These are phyloP conservation scores for Salix suchowensis DNA, from an alignment of 345 rosid genomes.

Conservation along the genomic window DNA sequence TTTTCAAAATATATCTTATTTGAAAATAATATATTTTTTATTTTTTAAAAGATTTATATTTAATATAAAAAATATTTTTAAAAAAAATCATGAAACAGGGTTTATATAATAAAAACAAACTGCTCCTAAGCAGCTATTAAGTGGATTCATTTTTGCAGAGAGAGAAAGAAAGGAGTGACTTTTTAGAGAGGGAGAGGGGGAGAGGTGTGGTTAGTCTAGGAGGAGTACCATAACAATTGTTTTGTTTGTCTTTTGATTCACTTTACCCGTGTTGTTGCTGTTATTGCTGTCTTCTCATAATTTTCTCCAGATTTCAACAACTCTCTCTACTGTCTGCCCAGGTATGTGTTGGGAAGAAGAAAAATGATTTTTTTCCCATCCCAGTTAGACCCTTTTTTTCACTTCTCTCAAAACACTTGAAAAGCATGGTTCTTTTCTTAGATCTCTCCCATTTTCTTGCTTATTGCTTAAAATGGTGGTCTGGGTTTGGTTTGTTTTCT, in stretches of 20 bases:
- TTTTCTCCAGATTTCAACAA: constrained; percentile 29
- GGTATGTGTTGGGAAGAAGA: constrained; percentile 12
- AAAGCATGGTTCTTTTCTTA: constrained; percentile 13
- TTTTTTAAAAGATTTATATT: too few relatives aligned
- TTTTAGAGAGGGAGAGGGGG: constrained; percentile 11
- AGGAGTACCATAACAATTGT: not conserved
- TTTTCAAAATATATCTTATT: too few relatives aligned
- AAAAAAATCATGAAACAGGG: too few relatives aligned
- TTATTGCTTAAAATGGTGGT: constrained; percentile 18
- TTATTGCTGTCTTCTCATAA: constrained; percentile 14
- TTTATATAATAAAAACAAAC: not conserved
- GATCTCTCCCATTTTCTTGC: constrained; percentile 37
- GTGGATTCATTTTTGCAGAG: not conserved
- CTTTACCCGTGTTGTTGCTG: constrained; percentile 11
- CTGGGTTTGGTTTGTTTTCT: constrained; percentile 22
- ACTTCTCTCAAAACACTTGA: not conserved
- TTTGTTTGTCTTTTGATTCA: constrained; percentile 13
- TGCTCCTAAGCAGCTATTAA: not conserved
- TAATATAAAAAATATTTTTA: too few relatives aligned
- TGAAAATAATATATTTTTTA: too few relatives aligned
- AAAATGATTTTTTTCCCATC: not conserved
- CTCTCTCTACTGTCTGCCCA: not conserved
- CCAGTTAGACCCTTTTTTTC: not conserved
- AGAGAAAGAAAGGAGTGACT: not conserved
- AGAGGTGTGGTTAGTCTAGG: constrained; percentile 1